Conservation (phyloP, 164 flowering plant species). For the Tetrastigma voinierianum region DNA sequence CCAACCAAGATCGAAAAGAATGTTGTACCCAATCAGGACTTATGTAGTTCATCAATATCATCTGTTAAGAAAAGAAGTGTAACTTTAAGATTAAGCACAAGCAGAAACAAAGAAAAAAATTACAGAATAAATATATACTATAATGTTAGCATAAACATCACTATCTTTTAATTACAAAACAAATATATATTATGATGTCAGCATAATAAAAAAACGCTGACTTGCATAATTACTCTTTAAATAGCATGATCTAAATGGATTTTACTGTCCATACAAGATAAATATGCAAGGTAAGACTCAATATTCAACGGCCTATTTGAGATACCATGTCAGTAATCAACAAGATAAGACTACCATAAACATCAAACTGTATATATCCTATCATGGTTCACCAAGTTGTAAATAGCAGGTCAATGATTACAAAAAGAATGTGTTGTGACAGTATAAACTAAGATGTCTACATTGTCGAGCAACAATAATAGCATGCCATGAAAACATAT, state of each 20-base stretch:
- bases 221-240: neutral
- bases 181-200: neutral
- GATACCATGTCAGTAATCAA: too few relatives aligned
- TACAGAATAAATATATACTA: neutral
- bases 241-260: neutral
- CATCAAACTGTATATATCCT: too few relatives aligned
- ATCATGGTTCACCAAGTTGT: too few relatives aligned
- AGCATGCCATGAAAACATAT: too few relatives aligned
- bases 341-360: too few relatives aligned
- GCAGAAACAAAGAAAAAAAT: neutral
- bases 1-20: constrained; percentile 59
- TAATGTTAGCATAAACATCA: neutral
- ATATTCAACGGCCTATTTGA: too few relatives aligned
- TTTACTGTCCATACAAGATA: neutral
- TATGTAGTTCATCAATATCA: constrained; percentile 59
- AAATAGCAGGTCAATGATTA: too few relatives aligned
- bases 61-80: constrained; percentile 42
- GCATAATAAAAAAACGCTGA: neutral
- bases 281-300: neutral
- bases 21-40: constrained; percentile 60
- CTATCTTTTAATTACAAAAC: neutral
- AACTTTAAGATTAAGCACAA: constrained; percentile 8
- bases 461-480: too few relatives aligned
- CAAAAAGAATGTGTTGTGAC: too few relatives aligned
- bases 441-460: too few relatives aligned